Evolutionary conservation across 148 eudicot species (phyloP), one percentile per base, ranked within the genome.

Genomic region (Limonium bicolor): DNA sequence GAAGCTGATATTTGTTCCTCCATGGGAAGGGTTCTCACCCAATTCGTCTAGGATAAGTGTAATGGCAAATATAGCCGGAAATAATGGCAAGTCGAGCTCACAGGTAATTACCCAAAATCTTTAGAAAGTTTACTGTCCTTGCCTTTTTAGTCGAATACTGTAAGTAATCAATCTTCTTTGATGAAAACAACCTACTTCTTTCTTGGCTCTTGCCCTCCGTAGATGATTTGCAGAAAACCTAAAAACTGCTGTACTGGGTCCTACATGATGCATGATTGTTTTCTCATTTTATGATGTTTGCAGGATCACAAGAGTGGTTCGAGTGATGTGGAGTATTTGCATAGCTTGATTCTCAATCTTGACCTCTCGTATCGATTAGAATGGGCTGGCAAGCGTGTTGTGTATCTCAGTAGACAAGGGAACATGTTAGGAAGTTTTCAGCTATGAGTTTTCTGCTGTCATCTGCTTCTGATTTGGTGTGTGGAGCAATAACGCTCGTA

Each of bases 11-110:
- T 71, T 84, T 62, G 84, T 80, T 42, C 93, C 95, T 14, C 99
- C 99, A 17, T 90, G 99, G 99, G 99, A 90, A 56, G 99, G 99
- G 47, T 80, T 88, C 59, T 90, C 99, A 1, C 85, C 99, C 48
- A 90, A 71, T 71, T 70, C 93, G 54, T 71, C 82, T 9, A 72
- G 99, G 70, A 71, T 80, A 39, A 90, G 99, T 71, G 67, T 90
- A 56, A 84, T 90, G 88, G 93, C 80, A 11, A 85, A 60, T 63
- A 74, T 69, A 40, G 41, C 60, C 39, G 81, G 61, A 36, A 59
- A 61, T 39, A 74, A 53, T 37, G 61, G 62, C 50, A 64, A 60
- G 43, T 45, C 64, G 46, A 68, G 59, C 43, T 65, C 76, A 34
- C 82, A 66, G 88, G 97, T 90, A 80, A 48, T 19, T 20, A 26